Base-by-base conservation (phyloP, 768 basidiomycete genomes). In the Leccinum disarticulatum region DNA sequence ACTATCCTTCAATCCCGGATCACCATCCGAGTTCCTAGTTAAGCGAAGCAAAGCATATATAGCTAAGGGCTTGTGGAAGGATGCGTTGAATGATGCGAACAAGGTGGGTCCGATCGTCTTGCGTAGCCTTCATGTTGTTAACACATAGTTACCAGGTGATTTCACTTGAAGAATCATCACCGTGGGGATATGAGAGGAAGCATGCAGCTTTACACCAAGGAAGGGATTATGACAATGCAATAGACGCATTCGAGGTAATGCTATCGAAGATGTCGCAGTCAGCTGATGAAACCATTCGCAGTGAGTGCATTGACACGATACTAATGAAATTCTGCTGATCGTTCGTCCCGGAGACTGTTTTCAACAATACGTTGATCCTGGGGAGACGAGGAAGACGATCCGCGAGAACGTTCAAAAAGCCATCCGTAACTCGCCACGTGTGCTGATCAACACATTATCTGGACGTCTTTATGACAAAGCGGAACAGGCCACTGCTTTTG, bases 41-140 rank as follows among this genome's bases (percentile, higher is more conserved):
- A 38, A 50, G 14, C 43, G 55, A 15, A 62, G 61, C 19, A 53
- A 48, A 6, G 51, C 10, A 2, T 51, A 46, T 1, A 3, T 19
- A 6, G 25, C n/a, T 0, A 14, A 9, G 22, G 46, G 22, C 0
- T 10, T 6, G 1, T 60, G 50, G 54, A 6, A 54, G 7, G 46
- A 48, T 47, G 55, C 58, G 0, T 11, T 56, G 5, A n/a, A 33
- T 22, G 61, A 62, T n/a, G 61, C 54, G 1, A 35, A 49, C 3
- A 14, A 30, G 22, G 61, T 54, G 17, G 3, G 17, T 25, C 2
- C 27, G 33, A n/a, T 5, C 3, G 6, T 10, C 15, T 28, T 28
- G 25, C 3, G 22, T 49, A 8, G 27, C 1, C 8, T 25, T 17
- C 4, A 28, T 28, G 7, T 49, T 28, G 48, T 49, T 7, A 8